These are phyloP conservation scores for Beauveria scarabaeidicola DNA, from an alignment of 2,329 filamentous ascomycete species.

Conservation along the genomic window DNA sequence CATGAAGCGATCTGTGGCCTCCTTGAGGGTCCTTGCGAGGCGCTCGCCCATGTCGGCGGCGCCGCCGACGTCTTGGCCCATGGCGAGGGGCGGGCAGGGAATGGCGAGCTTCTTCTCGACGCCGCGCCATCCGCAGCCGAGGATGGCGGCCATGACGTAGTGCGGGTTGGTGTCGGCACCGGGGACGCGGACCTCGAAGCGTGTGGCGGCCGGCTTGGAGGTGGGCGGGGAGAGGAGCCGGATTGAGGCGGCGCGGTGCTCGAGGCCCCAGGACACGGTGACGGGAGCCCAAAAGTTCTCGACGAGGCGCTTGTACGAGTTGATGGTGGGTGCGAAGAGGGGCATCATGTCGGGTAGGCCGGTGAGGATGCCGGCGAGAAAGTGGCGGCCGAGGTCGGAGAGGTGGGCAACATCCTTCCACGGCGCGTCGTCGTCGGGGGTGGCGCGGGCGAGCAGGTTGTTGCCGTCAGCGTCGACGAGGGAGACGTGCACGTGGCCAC, in stretches of 20 bases:
- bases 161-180: slow-evolving; percentile 92
- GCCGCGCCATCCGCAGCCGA: slow-evolving; percentile 83
- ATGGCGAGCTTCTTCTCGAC: slow-evolving; percentile 88
- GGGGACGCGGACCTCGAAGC: slow-evolving; percentile 86
- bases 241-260: slow-evolving; percentile 88
- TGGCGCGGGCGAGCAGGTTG: slow-evolving; percentile 73
- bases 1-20: slow-evolving; percentile 74
- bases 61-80: slow-evolving; percentile 74
- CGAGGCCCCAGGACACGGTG: slow-evolving; percentile 92
- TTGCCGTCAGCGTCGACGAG: slow-evolving; percentile 70
- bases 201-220: slow-evolving; percentile 72
- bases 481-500: slow-evolving; percentile 91
- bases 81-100: slow-evolving; percentile 70
- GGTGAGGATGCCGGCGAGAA: slow-evolving; percentile 81
- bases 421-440: slow-evolving; percentile 59
- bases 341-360: slow-evolving; percentile 95
- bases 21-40: slow-evolving; percentile 75
- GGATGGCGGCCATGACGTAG: slow-evolving; percentile 75
- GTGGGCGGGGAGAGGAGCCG: slow-evolving; percentile 85
- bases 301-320: slow-evolving; percentile 95
- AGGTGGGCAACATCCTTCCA: slow-evolving; percentile 71
- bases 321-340: slow-evolving; percentile 84
- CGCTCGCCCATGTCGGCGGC: slow-evolving; percentile 62
- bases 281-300: slow-evolving; percentile 99
- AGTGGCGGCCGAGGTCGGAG: slow-evolving; percentile 83